Evolutionary conservation across 2,329 filamentous ascomycete genomes (phyloP).

Genomic region (Capronia americana): DNA sequence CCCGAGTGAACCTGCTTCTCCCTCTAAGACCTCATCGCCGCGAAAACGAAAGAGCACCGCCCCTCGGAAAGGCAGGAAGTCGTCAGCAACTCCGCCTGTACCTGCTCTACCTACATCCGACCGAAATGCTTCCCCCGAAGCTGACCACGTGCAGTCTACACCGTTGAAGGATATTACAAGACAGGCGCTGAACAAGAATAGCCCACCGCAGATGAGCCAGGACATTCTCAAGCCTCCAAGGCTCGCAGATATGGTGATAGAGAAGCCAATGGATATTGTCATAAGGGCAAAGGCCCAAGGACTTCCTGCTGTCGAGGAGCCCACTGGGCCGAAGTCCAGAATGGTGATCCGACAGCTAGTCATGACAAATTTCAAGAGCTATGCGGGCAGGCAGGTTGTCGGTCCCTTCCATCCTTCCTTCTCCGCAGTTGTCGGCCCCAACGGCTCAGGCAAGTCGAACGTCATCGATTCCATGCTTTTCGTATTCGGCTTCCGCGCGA

Average conservation of each 20-base stretch:
- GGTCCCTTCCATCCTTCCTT: slow-evolving; percentile 97
- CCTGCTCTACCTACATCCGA: slow-evolving; percentile 54
- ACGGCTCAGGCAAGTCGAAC: slow-evolving; percentile 97
- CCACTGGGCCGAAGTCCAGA: slow-evolving; percentile 77
- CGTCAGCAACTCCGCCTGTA: slow-evolving; percentile 43
- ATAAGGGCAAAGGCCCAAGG: slow-evolving; percentile 74
- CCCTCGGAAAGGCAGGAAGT: slow-evolving; percentile 50
- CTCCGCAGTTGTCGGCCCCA: slow-evolving; percentile 95
- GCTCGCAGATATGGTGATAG: slow-evolving; percentile 76
- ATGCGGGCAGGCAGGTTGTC: slow-evolving; percentile 92
- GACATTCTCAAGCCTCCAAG: slow-evolving; percentile 73
- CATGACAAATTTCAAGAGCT: slow-evolving; percentile 98
- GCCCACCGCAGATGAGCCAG: slow-evolving; percentile 50
- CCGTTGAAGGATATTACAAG: slow-evolving; percentile 78
- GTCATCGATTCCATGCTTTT: slow-evolving; percentile 98
- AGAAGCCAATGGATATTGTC: slow-evolving; percentile 92
- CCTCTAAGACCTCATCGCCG: slow-evolving; percentile 62
- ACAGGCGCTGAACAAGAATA: slow-evolving; percentile 68
- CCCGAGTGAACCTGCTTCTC: slow-evolving; percentile 57
- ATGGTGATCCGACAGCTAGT: slow-evolving; percentile 93
- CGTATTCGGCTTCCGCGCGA: slow-evolving; percentile 98
- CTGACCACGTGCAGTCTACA: slow-evolving; percentile 59
- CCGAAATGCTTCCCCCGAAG: slow-evolving; percentile 64
- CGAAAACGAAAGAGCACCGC: slow-evolving; percentile 72
- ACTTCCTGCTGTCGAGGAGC: slow-evolving; percentile 71